These are phyloP conservation scores for Isabelozyma gotoi DNA, from an alignment of 805 yeast species.

Conservation along the genomic window DNA sequence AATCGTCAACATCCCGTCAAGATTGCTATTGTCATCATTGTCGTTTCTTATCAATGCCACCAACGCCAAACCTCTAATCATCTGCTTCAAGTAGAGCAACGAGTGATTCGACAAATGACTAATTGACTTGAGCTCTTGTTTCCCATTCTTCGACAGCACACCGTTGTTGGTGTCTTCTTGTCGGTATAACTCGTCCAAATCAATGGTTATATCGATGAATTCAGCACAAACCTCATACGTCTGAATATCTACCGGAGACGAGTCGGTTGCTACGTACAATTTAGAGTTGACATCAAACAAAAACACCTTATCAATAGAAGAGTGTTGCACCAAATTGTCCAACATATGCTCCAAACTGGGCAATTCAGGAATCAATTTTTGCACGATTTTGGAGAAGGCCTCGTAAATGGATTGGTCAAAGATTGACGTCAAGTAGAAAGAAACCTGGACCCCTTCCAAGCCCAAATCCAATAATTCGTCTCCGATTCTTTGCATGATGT, in stretches of 20 bases:
- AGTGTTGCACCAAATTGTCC: conserved; percentile 84
- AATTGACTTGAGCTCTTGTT: conserved; percentile 56
- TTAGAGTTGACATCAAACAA: conserved; percentile 89
- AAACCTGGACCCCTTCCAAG: conserved; percentile 84
- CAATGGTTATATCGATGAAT: conserved; percentile 91
- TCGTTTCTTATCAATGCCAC: conserved; percentile 83
- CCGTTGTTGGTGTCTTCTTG: conserved; percentile 16
- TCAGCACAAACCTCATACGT: conserved; percentile 97
- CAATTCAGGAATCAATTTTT: conserved; percentile 83
- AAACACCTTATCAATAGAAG: conserved; percentile 89
- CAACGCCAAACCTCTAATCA: conserved; percentile 90
- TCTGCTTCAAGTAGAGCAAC: conserved; percentile 79
- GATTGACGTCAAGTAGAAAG: conserved; percentile 88
- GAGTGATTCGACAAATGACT: conserved; percentile 81
- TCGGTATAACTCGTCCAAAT: conserved; percentile 69
- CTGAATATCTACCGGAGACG: conserved; percentile 92
- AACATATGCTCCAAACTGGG: conserved; percentile 86
- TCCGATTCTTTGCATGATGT: conserved; percentile 92
- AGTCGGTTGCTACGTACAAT: conserved; percentile 93
- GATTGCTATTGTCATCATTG: conserved; percentile 38
- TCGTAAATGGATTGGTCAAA: conserved; percentile 96
- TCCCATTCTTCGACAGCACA: neutral
- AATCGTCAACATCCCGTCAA: conserved; percentile 51
- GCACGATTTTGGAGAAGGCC: conserved; percentile 91
- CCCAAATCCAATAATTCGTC: conserved; percentile 91